Evolutionary conservation across 1,139 yeast genomes (phyloP).

Genomic region (Yamadazyma blattariae): DNA sequence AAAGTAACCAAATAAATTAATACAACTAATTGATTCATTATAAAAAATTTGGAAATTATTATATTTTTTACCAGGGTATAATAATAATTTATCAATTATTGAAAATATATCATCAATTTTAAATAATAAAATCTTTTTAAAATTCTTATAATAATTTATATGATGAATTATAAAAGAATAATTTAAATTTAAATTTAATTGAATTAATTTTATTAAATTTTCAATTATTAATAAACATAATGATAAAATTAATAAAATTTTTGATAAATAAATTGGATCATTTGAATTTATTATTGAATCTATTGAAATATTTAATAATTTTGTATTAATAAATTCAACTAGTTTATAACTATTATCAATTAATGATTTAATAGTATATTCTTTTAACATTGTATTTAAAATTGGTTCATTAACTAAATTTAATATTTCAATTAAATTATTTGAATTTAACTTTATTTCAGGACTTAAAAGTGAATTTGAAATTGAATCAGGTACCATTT

Average conservation of each 20-base stretch:
- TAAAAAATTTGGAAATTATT: conserved; percentile 32
- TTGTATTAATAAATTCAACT: conserved; percentile 23
- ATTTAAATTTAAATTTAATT: conserved; percentile 22
- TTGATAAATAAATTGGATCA: conserved; percentile 33
- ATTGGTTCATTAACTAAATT: conserved; percentile 23
- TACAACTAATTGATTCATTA: conserved; percentile 29
- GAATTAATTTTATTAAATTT: conserved; percentile 28
- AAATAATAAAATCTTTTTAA: conserved; percentile 17
- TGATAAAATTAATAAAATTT: conserved; percentile 27
- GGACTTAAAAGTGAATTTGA: conserved; percentile 6
- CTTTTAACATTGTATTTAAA: conserved; percentile 20
- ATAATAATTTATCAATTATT: conserved; percentile 19
- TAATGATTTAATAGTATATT: conserved; percentile 30
- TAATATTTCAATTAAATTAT: conserved; percentile 21
- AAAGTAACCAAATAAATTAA: conserved; percentile 36
- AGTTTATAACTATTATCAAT: conserved; percentile 22
- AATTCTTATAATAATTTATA: conserved; percentile 12
- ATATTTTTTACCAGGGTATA: conserved; percentile 12
- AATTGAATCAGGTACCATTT: conserved; percentile 14
- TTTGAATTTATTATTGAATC: conserved; percentile 22
- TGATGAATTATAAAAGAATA: conserved; percentile 8
- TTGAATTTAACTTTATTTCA: conserved; percentile 15
- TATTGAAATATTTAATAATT: conserved; percentile 18
- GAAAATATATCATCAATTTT: conserved; percentile 29
- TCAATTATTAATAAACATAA: conserved; percentile 30